Evolutionary conservation across 306 rosid species (phyloP), one percentile per base, ranked within the genome.

Genomic region (Coriaria nepalensis): DNA sequence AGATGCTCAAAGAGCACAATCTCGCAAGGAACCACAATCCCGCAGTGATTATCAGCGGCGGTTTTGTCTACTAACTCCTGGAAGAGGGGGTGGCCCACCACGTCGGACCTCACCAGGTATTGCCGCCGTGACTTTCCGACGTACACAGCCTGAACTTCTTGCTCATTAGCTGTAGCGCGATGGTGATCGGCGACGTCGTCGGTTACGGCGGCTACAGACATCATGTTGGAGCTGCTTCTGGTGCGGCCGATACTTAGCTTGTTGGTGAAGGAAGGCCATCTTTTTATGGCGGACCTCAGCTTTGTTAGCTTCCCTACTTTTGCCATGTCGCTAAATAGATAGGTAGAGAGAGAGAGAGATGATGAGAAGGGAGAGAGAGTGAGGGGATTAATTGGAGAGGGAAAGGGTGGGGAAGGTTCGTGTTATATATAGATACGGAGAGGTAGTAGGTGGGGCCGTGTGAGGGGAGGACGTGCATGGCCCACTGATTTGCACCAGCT

Each of bases 1-100:
- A 88, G 61, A 68, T 88, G 97, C 62, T 88, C 95, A 10, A 88
- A 88, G 73, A 88, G 56, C 45, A 88, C 97, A 40, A 88, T 95
- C 66, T 88, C 95, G 48, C 97, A 83, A 0, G 83, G 57, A 32
- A 81, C 81, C 29, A 65, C 74, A 2, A 78, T 61, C 6, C 68
- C 82, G 2, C 57, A 68, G 6, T 52, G 68, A 8, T 58, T 45
- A 4, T 55, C 53, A 0, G 50, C 54, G 12, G 8, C 33, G 10
- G 93, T 80, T 63, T 61, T 75, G 50, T 78, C 97, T 10, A 84
- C 75, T 2, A 88, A 75, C 59, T 84, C 93, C 58, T 67, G 95
- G 57, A 88, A 76, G 52, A 88, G 64, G 0, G 93, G 97, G 52
- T 84, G 95, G 0, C 74, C 90, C 0, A 77, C 57, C 8, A 78